Percentiles rank a stretch among this genome's conserved stretches.
Evolutionary conservation across 208 protist genomes (phyloP).

Genomic region (Zelonia costaricensis): DNA sequence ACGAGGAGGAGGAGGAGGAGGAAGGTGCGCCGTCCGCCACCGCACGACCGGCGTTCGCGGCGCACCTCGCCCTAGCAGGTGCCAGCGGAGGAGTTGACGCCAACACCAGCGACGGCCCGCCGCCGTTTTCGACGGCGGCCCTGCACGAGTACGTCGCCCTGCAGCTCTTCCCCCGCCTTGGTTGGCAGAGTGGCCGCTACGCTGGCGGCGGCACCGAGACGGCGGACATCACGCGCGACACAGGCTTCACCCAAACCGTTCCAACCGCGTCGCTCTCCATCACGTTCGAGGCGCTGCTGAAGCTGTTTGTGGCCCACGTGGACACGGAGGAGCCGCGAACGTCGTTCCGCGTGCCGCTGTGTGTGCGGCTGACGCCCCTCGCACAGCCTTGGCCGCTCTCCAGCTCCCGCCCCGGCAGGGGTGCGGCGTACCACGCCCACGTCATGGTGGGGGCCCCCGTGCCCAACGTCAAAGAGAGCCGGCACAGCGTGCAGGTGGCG

Average conservation of each 20-base stretch:
- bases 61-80: not conserved
- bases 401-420: no score
- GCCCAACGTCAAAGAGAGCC: conserved; percentile 32
- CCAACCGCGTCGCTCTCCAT: conserved; percentile 21
- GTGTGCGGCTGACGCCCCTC: conserved; percentile 18
- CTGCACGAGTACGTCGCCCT: conserved; percentile 19
- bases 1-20: no score
- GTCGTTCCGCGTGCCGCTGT: conserved; percentile 24
- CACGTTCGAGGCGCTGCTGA: conserved; percentile 18
- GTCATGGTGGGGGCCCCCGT: conserved; percentile 25
- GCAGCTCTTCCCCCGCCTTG: conserved; percentile 23
- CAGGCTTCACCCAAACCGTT: not conserved
- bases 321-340: conserved; percentile 33
- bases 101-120: not conserved
- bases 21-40: no score
- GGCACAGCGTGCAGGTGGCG: conserved; percentile 25
- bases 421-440: conserved; percentile 15
- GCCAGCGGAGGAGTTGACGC: no score
- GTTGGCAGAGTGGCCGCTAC: conserved; percentile 11
- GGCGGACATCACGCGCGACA: not conserved
- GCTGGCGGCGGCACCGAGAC: not conserved
- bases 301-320: conserved; percentile 32
- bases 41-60: not conserved
- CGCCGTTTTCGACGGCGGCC: conserved; percentile 8
- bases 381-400: no score